phyloP scores from a whole-genome alignment of 2,329 filamentous ascomycete genomes.

The Aureobasidium mangrovei region DNA sequence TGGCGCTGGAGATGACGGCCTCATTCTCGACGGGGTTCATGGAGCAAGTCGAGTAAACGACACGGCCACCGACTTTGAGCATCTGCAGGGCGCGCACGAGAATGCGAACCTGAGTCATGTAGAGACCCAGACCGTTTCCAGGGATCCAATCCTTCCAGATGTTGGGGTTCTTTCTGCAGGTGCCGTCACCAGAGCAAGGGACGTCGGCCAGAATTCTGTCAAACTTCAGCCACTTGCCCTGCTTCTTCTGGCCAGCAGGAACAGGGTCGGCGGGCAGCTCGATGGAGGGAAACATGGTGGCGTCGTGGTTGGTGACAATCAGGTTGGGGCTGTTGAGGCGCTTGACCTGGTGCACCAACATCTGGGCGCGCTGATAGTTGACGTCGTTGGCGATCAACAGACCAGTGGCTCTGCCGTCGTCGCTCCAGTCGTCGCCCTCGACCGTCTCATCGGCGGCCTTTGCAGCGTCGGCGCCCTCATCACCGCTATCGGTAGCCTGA shows the following conservation, averaged over 20 bases:
- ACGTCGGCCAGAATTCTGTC: constrained; percentile 95
- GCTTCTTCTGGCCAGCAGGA: constrained; percentile 43
- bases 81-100: constrained; percentile 87
- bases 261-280: constrained; percentile 56
- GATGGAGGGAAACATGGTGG: constrained; percentile 88
- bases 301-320: constrained; percentile 96
- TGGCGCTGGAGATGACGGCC: constrained; percentile 77
- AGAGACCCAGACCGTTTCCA: constrained; percentile 75
- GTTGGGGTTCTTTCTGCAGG: constrained; percentile 82
- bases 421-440: constrained; percentile 46
- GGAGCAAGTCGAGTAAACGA: constrained; percentile 97
- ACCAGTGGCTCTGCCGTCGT: constrained; percentile 82
- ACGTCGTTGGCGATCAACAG: constrained; percentile 91
- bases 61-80: constrained; percentile 86
- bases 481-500: constrained; percentile 31
- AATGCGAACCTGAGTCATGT: constrained; percentile 80
- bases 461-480: constrained; percentile 31
- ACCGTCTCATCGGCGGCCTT: constrained; percentile 20
- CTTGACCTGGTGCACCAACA: constrained; percentile 97
- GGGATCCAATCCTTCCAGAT: constrained; percentile 95
- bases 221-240: constrained; percentile 78
- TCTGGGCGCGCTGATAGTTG: constrained; percentile 93
- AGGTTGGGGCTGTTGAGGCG: constrained; percentile 92
- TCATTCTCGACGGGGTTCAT: constrained; percentile 99
- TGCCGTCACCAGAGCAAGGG: constrained; percentile 93